Evolutionary conservation across 441 rosid species (phyloP), one percentile per base, ranked within the genome.

Genomic region (Breynia disticha): DNA sequence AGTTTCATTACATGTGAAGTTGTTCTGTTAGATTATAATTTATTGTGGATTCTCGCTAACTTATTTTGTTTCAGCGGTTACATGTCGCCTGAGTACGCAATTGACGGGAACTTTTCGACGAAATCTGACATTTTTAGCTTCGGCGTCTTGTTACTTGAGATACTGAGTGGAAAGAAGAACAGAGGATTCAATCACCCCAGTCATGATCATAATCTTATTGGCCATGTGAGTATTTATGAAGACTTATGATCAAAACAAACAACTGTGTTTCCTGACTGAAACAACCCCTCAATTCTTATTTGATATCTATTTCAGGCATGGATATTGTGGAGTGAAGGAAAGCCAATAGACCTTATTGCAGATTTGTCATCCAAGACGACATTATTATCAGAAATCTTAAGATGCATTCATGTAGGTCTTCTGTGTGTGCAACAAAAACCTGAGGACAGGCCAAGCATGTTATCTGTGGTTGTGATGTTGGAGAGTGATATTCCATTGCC

Each of bases 401-500:
- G 76, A 42, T 70, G 66, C 58, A 66, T 76, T 11, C 79, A 76
- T 16, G 60, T 71, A 13, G 71, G 72, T 41, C 65, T 74, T 10
- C 60, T 76, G 7, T 76, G 73, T 55, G 74, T 72, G 14, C 79
- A 74, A 37, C 64, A 68, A 5, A 56, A 46, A 2, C 55, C 74
- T 16, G 67, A 28, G 11, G 79, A 72, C 13, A 74, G 79, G 63
- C 82, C 84, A 1, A 54, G 45, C 55, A 76, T 72, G 62, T 54
- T 59, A 9, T 20, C 60, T 0, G 69, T 76, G 9, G 3, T 74
- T 48, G 58, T 70, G 11, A 76, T 79, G 84, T 51, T 76, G 41
- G 56, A 50, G 4, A 73, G 75, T 13, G 51, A 68, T 43, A 72
- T 54, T 1, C 48, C 62, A 28, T 60, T 71, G 20, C 61, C 62